Evolutionary conservation across 2,329 filamentous ascomycete species (phyloP).

Genomic region (Pezicula neosporulosa): DNA sequence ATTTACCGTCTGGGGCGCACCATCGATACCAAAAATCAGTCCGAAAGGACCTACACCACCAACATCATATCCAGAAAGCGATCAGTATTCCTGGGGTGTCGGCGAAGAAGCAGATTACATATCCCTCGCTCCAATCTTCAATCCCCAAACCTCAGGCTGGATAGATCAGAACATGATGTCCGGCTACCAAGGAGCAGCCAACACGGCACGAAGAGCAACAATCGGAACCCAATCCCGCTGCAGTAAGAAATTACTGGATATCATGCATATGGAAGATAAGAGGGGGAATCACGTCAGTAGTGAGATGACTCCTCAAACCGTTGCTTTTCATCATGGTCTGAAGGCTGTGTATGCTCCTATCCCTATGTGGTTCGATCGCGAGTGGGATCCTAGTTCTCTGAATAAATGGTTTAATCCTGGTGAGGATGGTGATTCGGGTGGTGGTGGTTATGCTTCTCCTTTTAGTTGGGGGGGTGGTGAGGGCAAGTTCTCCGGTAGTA

Average conservation of each 20-base stretch:
- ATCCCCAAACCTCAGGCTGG: constrained; percentile 69
- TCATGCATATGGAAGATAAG: constrained; percentile 75
- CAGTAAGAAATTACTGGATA: constrained; percentile 66
- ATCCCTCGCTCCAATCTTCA: constrained; percentile 74
- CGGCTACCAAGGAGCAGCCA: constrained; percentile 28
- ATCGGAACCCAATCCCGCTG: constrained; percentile 75
- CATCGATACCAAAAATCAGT: constrained; percentile 14
- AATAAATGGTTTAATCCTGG: constrained; percentile 60
- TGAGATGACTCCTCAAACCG: constrained; percentile 75
- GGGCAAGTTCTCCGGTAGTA: constrained; percentile 52
- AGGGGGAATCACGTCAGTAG: constrained; percentile 73
- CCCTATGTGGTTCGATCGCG: constrained; percentile 75
- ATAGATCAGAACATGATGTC: constrained; percentile 63
- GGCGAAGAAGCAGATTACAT: constrained; percentile 73
- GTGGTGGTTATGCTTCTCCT: constrained; percentile 33
- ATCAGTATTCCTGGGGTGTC: constrained; percentile 68
- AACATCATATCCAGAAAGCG: constrained; percentile 49
- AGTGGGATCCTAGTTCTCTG: constrained; percentile 56
- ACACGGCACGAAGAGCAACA: constrained; percentile 65
- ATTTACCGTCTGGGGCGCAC: constrained; percentile 67
- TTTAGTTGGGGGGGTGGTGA: constrained; percentile 61
- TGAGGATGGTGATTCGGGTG: constrained; percentile 39
- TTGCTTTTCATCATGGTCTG: constrained; percentile 72
- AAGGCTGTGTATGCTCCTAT: constrained; percentile 78
- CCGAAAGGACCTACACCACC: constrained; percentile 62